These are phyloP conservation scores for Prunella vulgaris DNA, from an alignment of 257 asterid genomes.

Conservation along the genomic window DNA sequence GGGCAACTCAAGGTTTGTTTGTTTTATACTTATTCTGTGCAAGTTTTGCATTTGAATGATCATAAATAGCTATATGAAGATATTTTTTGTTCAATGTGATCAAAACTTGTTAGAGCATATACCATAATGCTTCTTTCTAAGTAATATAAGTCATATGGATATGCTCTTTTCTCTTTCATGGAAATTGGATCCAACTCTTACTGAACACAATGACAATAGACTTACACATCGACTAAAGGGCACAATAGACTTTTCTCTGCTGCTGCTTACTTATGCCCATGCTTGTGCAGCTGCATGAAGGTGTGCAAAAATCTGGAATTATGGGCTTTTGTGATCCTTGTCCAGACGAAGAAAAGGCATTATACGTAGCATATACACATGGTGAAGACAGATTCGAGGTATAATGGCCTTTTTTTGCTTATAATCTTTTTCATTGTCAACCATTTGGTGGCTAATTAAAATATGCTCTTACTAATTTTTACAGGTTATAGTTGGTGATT, in stretches of 20 bases:
- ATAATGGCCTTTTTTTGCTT: constrained; percentile 5
- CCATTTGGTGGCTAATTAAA: constrained; percentile 1
- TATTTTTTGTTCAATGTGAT: background rate
- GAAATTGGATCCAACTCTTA: background rate
- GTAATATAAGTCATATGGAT: background rate
- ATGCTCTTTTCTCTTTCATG: background rate
- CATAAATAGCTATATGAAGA: background rate
- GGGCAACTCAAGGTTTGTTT: constrained; percentile 84
- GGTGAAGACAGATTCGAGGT: constrained; percentile 63
- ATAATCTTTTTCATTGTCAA: background rate
- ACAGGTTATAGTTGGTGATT: constrained; percentile 81
- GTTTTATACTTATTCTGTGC: background rate
- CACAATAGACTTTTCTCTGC: background rate
- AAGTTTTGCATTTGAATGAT: background rate
- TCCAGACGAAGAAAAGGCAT: constrained; percentile 76
- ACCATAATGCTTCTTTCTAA: background rate
- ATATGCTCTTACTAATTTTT: constrained; percentile 4
- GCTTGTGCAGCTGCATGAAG: constrained; percentile 73
- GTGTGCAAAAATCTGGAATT: constrained; percentile 90
- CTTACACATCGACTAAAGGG: background rate
- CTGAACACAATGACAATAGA: background rate
- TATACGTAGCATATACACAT: constrained; percentile 62
- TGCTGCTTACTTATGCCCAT: background rate
- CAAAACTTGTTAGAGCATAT: background rate
- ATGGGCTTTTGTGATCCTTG: constrained; percentile 99